Evolutionary conservation across 306 rosid genomes (phyloP), one percentile per base, ranked within the genome.

Genomic region (Trifolium fragiferum): DNA sequence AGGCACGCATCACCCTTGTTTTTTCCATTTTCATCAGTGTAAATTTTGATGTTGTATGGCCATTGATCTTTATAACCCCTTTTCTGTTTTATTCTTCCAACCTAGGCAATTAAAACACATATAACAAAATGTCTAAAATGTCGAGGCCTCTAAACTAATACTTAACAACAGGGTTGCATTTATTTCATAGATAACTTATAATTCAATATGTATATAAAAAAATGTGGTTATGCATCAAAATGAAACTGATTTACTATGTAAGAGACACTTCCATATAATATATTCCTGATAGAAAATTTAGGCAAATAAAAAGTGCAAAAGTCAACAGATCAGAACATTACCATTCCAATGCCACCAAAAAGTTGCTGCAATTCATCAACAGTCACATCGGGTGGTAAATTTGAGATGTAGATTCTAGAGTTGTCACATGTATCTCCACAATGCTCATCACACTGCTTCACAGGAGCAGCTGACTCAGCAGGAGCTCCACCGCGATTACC

Each of bases 281-380:
- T 18, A 69, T 58, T 50, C 70, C 4, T 9, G 16, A 79, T 13
- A 38, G 6, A 68, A 66, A 44, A 59, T 16, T 15, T 15, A 35
- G 10, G 40, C 37, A 33, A 33, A 37, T 25, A 68, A 43, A 8
- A 63, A 64, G 67, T 27, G 76, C 66, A 72, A 33, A 67, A 47
- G 78, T 65, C 76, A 77, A 83, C 21, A 66, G 82, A 82, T 57
- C 58, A 68, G 81, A 76, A 80, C 70, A 76, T 86, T 92, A 95
- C 99, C 84, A 90, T 97, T 81, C 99, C 99, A 90, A 95, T 95
- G 87, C 99, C 98, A 66, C 99, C 97, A 87, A 95, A 95, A 68
- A 95, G 97, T 4, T 88, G 87, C 84, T 86, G 86, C 81, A 95
- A 82, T 86, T 95, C 99, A 4, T 95, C 99, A 65, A 19, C 76